Evolutionary conservation across 768 basidiomycete genomes (phyloP).

Genomic region (Xanthoconium stramineum): DNA sequence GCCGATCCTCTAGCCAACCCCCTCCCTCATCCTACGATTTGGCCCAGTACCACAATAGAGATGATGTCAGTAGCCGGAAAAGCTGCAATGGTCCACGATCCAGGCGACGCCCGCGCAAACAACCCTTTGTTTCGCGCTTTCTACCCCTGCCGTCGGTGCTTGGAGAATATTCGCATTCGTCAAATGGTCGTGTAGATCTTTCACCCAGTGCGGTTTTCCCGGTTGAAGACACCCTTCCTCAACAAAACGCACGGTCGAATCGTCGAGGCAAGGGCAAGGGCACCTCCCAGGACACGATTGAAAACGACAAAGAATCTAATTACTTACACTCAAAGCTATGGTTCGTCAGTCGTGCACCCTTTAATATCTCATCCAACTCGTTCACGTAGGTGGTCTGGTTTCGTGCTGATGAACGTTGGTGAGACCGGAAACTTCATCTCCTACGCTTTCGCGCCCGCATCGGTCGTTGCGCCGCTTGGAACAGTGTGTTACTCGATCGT

Average conservation of each 20-base stretch:
- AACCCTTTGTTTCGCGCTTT: conserved; percentile 35
- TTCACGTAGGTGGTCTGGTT: conserved; percentile 77
- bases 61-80: conserved; percentile 28
- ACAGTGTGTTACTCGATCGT: conserved; percentile 54
- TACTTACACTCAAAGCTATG: conserved; percentile 86
- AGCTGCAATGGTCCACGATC: conserved; percentile 21
- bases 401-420: conserved; percentile 85
- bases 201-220: conserved; percentile 24
- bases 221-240: conserved; percentile 40
- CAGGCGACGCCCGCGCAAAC: conserved; percentile 25
- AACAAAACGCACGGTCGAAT: conserved; percentile 1
- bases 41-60: conserved; percentile 9
- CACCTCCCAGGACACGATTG: conserved; percentile 20
- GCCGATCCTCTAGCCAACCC: conserved; percentile 21
- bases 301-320: conserved; percentile 55
- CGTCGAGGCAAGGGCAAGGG: conserved; percentile 5
- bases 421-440: conserved; percentile 90
- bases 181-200: background rate
- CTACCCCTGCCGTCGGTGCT: conserved; percentile 27
- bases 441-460: conserved; percentile 87
- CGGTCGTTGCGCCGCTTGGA: conserved; percentile 93
- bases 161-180: conserved; percentile 5
- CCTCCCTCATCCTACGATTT: conserved; percentile 20
- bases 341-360: conserved; percentile 37
- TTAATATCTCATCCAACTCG: background rate